Conservation (phyloP, 768 basidiomycete species). For the Cystobasidium ongulense region DNA sequence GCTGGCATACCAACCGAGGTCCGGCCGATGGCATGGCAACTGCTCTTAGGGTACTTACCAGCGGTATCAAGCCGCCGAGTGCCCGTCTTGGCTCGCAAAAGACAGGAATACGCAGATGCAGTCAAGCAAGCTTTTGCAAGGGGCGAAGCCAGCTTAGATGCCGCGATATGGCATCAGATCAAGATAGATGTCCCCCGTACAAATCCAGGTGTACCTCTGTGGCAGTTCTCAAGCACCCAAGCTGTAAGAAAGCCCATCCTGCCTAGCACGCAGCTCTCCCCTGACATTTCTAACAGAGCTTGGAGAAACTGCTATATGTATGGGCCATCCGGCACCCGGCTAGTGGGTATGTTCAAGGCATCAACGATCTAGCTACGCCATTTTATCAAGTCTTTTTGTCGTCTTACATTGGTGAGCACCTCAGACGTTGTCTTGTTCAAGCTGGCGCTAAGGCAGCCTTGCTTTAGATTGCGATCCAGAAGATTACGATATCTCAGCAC, state of each 20-base stretch:
- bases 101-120: slow-evolving; percentile 80
- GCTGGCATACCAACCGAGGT: slow-evolving; percentile 81
- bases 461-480: slow-evolving; percentile 78
- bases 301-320: slow-evolving; percentile 92
- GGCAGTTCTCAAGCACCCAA: slow-evolving; percentile 85
- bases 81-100: slow-evolving; percentile 73
- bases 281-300: slow-evolving; percentile 52
- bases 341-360: slow-evolving; percentile 96
- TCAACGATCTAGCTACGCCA: slow-evolving; percentile 94
- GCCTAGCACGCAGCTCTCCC: neutral
- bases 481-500: slow-evolving; percentile 66
- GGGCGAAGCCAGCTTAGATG: slow-evolving; percentile 76
- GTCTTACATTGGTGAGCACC: slow-evolving; percentile 74
- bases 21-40: slow-evolving; percentile 85
- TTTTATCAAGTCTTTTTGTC: slow-evolving; percentile 97
- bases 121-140: slow-evolving; percentile 83
- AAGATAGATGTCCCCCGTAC: slow-evolving; percentile 97
- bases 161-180: slow-evolving; percentile 99
- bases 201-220: slow-evolving; percentile 76
- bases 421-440: neutral
- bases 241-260: slow-evolving; percentile 53
- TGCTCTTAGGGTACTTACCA: slow-evolving; percentile 88
- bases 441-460: neutral
- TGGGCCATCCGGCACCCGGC: slow-evolving; percentile 99
- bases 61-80: slow-evolving; percentile 66